A percentile compares a stretch with the other conserved stretches of the same genome.
Evolutionary conservation across 352 stramenopile genomes (phyloP).

Genomic region (Globisporangium heterothallicum): DNA sequence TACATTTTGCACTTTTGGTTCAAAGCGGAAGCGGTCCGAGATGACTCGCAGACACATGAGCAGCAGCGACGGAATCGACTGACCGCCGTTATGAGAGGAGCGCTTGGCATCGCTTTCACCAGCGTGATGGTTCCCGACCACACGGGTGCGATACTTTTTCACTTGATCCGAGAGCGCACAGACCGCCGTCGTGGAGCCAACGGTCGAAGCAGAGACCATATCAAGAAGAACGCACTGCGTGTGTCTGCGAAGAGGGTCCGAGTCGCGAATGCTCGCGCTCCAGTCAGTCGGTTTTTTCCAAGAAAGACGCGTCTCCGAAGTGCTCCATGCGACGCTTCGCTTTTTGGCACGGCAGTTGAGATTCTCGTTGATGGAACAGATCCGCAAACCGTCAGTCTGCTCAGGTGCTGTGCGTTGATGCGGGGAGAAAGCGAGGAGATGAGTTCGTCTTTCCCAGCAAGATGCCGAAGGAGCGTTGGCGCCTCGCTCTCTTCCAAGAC

Average conservation of each 20-base stretch:
- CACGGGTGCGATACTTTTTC: conserved; percentile 72
- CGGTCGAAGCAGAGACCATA: conserved; percentile 58
- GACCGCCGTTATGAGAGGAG: neutral
- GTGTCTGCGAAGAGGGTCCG: neutral
- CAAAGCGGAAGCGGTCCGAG: conserved; percentile 62
- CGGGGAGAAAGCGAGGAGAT: no score
- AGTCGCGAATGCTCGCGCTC: no score
- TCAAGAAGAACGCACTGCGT: neutral
- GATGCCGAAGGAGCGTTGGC: no score
- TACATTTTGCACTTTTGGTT: conserved; percentile 66
- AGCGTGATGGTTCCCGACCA: conserved; percentile 28
- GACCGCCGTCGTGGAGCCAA: conserved; percentile 57
- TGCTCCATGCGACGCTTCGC: neutral
- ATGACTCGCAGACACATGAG: conserved; percentile 78
- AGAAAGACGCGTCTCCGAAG: neutral
- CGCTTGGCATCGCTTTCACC: conserved; percentile 21
- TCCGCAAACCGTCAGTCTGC: no score
- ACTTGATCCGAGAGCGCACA: conserved; percentile 77
- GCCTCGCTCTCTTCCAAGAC: neutral
- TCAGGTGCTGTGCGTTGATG: no score
- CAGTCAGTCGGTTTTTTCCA: no score
- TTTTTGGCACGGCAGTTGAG: neutral
- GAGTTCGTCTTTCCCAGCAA: neutral
- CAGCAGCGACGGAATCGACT: conserved; percentile 45
- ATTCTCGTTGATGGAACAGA: no score